Evolutionary conservation across 1,284 basidiomycete genomes (phyloP), one percentile per base, ranked within the genome.

Genomic region (Ceratobasidium sp.): DNA sequence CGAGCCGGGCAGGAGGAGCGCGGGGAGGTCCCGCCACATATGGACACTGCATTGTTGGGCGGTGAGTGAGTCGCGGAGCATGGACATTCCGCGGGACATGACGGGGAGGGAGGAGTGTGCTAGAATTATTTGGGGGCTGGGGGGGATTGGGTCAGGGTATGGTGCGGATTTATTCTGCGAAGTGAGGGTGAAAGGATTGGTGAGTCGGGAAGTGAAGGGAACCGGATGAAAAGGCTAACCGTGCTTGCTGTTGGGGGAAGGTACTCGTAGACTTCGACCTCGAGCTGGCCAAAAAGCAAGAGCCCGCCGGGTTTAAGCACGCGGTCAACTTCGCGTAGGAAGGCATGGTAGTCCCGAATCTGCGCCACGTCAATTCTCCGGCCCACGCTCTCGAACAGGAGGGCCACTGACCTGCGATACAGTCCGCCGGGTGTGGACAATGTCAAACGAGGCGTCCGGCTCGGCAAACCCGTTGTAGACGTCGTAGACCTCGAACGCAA

Each of bases 1-100:
- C 1, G 68, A 72, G 9, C 11, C n/a, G 7, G 68, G 68, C 4
- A 46, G 41, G 1, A 72, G 39, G n/a, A 73, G 69, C 4, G 13
- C 22, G 27, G 69, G 58, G 14, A 63, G 41, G 14, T 73, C 59
- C 29, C 58, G 69, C 69, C 69, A 73, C 69, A 73, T 73, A 24
- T 63, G 5, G 7, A 62, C 43, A 9, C 16, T 31, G 41, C 59
- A 19, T 19, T 37, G 37, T 58, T 63, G 69, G 27, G 48, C n/a
- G 13, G 29, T 7, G 14, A 73, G 59, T 11, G 58, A 73, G 3
- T 48, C 29, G 9, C 68, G 68, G 16, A 72, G 56, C 43, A 72
- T 46, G 34, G 3, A 13, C 68, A 72, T 72, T 1, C 68, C 68
- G 16, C 29, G 68, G 24, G 27, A 61, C 68, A 72, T 62, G 69